Percentiles rank a stretch among this genome's conserved stretches.
Evolutionary conservation across 2,329 filamentous ascomycete species (phyloP).

Genomic region (Botrytis paeoniae): DNA sequence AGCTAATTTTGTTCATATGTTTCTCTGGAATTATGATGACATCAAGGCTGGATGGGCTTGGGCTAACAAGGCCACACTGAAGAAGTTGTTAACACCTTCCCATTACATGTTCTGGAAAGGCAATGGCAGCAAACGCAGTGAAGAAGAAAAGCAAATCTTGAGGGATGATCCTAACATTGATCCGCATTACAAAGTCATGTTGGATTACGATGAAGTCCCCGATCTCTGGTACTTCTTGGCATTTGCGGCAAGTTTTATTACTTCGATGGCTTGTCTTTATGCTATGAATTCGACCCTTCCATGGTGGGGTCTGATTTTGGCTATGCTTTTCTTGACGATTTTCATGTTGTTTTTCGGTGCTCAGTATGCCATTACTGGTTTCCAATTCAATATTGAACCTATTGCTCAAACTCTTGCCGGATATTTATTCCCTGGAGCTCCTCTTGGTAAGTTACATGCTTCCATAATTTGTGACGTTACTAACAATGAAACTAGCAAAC

Average conservation of each 20-base stretch:
- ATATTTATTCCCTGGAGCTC: conserved; percentile 52
- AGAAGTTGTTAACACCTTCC: conserved; percentile 23
- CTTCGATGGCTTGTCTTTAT: conserved; percentile 44
- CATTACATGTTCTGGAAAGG: conserved; percentile 33
- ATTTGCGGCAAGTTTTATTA: conserved; percentile 44
- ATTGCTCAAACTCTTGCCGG: conserved; percentile 48
- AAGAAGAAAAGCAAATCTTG: conserved; percentile 24
- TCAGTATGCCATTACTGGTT: conserved; percentile 47
- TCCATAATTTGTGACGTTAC: too few species aligned
- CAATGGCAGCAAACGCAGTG: conserved; percentile 12
- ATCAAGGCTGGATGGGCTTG: conserved; percentile 39
- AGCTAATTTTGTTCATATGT: conserved; percentile 46
- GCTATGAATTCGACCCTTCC: conserved; percentile 53
- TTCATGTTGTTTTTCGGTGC: conserved; percentile 32
- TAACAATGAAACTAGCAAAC: conserved; percentile 48
- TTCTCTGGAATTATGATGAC: conserved; percentile 42
- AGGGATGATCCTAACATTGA: conserved; percentile 34
- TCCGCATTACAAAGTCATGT: conserved; percentile 45
- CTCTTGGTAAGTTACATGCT: conserved; percentile 43
- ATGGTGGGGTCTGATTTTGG: conserved; percentile 36
- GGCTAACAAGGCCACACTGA: conserved; percentile 28
- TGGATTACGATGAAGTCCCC: conserved; percentile 51
- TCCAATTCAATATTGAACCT: conserved; percentile 47
- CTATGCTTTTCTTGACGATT: conserved; percentile 36
- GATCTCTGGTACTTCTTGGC: conserved; percentile 57